Conservation (phyloP, 2,329 filamentous ascomycete genomes). For the Neonectria faginata region DNA sequence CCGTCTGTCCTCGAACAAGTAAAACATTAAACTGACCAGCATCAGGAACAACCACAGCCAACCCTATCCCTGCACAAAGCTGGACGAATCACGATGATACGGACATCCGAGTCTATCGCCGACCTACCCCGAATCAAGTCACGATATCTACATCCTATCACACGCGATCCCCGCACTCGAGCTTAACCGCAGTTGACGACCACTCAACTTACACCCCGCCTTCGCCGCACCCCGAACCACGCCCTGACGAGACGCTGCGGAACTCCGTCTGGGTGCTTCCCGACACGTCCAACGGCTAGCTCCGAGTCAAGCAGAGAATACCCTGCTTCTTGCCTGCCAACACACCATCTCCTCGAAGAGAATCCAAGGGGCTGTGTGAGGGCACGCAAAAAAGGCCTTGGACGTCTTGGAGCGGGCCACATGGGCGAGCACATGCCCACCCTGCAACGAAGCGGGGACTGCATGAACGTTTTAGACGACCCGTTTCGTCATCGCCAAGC, state of each 20-base stretch:
- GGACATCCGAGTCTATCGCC: constrained; percentile 25
- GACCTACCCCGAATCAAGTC: not conserved
- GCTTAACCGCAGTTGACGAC: constrained; percentile 21
- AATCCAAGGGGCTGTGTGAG: constrained; percentile 29
- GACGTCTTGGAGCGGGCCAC: constrained; percentile 30
- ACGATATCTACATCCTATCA: constrained; percentile 12
- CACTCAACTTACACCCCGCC: constrained; percentile 9
- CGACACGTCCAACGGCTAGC: constrained; percentile 1
- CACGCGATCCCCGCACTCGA: constrained; percentile 7
- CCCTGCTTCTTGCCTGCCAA: constrained; percentile 1
- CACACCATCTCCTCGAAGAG: constrained; percentile 13
- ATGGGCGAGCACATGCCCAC: constrained; percentile 42
- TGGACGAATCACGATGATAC: constrained; percentile 7
- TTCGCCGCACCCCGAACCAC: constrained; percentile 4
- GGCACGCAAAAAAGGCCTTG: constrained; percentile 23
- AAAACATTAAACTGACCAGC: not conserved
- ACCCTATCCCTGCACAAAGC: not conserved
- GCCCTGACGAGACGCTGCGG: not conserved
- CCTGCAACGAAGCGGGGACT: constrained; percentile 41
- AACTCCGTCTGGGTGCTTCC: not conserved
- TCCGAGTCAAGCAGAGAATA: not conserved
- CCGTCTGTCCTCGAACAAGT: not conserved
- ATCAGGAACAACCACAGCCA: not conserved
- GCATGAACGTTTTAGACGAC: constrained; percentile 40
- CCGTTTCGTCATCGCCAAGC: constrained; percentile 30